phyloP scores from a whole-genome alignment of 169 alveolate species.

The Cryptosporidium meleagridis region DNA sequence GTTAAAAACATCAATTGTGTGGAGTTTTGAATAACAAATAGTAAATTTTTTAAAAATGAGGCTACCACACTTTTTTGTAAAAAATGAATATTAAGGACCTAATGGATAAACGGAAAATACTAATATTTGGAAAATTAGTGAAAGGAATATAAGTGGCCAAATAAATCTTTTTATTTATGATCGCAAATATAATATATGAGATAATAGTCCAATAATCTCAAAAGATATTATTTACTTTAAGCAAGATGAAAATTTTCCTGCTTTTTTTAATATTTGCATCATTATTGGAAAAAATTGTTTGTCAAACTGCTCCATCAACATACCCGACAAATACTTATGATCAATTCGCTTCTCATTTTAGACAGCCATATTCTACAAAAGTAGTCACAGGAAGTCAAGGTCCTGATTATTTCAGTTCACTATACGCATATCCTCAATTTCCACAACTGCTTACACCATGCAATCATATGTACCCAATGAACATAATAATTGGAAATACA shows the following conservation, averaged over 20 bases:
- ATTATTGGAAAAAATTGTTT: not conserved
- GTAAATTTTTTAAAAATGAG: constrained; percentile 8
- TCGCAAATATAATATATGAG: not conserved
- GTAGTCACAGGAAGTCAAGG: constrained; percentile 62
- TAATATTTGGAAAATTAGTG: constrained; percentile 10
- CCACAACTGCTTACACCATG: constrained; percentile 64
- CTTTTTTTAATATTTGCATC: not conserved
- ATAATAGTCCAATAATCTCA: not conserved
- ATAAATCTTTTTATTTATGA: not conserved
- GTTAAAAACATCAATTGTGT: not conserved
- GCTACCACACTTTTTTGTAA: constrained; percentile 23
- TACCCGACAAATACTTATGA: constrained; percentile 31
- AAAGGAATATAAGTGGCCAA: not conserved
- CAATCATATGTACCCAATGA: constrained; percentile 45
- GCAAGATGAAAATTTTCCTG: not conserved
- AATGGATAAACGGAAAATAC: not conserved
- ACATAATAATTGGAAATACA: constrained; percentile 67
- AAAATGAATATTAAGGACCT: not conserved
- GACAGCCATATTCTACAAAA: constrained; percentile 41
- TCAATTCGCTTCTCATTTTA: constrained; percentile 61
- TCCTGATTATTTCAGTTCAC: constrained; percentile 50
- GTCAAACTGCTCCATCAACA: constrained; percentile 24
- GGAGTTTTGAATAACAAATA: not conserved
- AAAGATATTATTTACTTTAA: not conserved
- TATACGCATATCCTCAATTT: constrained; percentile 63